These are phyloP conservation scores for Panicum hallii DNA, from an alignment of 202 grass and related monocot genomes.

Conservation along the genomic window DNA sequence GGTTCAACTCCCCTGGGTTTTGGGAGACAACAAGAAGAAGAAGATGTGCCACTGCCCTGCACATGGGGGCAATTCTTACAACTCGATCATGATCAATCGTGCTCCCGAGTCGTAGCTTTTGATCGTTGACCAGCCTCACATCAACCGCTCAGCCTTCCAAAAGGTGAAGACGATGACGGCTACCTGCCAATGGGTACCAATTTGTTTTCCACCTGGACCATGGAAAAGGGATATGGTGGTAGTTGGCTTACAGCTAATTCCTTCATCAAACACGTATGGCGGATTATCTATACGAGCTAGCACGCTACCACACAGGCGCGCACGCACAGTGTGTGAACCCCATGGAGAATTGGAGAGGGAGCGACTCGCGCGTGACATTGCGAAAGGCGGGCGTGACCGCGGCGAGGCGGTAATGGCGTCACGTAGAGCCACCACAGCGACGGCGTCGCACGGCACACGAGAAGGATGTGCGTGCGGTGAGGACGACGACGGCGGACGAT, in stretches of 20 bases:
- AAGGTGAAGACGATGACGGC: neutral
- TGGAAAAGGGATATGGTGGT: no score
- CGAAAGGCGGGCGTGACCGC: neutral
- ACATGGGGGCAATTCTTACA: neutral
- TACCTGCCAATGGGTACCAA: no score
- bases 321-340: neutral
- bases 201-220: neutral
- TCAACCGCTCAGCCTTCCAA: neutral
- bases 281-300: neutral
- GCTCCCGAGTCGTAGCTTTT: conserved; percentile 1
- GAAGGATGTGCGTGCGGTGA: neutral
- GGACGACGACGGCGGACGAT: neutral
- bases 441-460: neutral
- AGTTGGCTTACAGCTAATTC: neutral
- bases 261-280: neutral
- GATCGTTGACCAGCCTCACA: conserved; percentile 10
- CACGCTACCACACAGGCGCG: neutral
- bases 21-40: neutral
- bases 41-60: neutral
- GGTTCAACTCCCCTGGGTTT: neutral
- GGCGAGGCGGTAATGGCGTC: conserved; percentile 9
- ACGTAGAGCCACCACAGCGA: neutral
- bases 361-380: neutral
- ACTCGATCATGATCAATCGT: neutral
- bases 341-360: neutral